These are phyloP conservation scores for Pyricularia pennisetigena DNA, from an alignment of 2,329 filamentous ascomycete genomes.

Conservation along the genomic window DNA sequence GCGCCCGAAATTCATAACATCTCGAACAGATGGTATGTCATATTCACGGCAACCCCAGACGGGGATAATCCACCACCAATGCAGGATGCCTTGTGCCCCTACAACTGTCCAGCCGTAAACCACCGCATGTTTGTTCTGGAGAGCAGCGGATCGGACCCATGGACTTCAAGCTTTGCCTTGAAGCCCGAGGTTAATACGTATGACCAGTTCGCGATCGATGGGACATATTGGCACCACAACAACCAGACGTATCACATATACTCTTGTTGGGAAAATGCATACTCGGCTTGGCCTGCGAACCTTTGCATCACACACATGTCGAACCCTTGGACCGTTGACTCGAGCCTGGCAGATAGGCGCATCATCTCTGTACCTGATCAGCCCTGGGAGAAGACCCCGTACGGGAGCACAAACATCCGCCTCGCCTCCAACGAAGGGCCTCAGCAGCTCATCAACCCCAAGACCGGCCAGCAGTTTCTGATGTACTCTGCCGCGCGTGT, in stretches of 20 bases:
- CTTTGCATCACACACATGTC: conserved; percentile 25
- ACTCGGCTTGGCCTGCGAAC: conserved; percentile 24
- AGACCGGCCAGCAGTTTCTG: conserved; percentile 24
- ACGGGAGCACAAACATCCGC: conserved; percentile 20
- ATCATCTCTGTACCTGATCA: conserved; percentile 23
- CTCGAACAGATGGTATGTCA: conserved; percentile 9
- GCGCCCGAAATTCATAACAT: conserved; percentile 25
- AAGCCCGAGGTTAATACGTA: conserved; percentile 23
- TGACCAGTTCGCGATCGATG: conserved; percentile 25
- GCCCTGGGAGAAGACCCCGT: conserved; percentile 24
- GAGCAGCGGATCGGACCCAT: conserved; percentile 19
- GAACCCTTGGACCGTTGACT: conserved; percentile 22
- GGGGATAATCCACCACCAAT: conserved; percentile 21
- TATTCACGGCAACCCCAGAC: conserved; percentile 24
- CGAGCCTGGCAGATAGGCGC: conserved; percentile 19
- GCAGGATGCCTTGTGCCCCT: conserved; percentile 22
- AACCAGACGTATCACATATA: conserved; percentile 23
- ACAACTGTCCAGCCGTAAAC: conserved; percentile 24
- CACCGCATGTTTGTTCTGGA: conserved; percentile 26
- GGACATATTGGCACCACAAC: conserved; percentile 22
- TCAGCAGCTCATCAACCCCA: conserved; percentile 24
- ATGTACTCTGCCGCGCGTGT: conserved; percentile 26
- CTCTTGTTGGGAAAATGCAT: conserved; percentile 24
- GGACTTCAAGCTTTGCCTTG: conserved; percentile 20
- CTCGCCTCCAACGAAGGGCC: conserved; percentile 25